These are phyloP conservation scores for Ophiostoma quercus DNA, from an alignment of 2,329 filamentous ascomycete genomes.

Conservation along the genomic window DNA sequence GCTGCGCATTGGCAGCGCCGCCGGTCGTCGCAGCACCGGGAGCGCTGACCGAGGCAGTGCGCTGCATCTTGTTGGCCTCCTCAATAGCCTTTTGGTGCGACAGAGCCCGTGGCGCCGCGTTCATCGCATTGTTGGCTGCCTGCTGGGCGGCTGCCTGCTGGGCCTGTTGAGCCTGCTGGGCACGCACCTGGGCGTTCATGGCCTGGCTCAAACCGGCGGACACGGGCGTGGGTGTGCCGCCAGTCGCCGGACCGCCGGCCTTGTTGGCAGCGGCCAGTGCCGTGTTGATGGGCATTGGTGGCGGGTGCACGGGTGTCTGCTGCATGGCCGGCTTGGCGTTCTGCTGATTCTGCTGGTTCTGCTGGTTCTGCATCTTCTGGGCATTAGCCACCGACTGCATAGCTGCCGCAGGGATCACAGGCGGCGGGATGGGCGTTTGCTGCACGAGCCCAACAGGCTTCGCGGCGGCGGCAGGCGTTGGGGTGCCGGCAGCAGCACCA, in stretches of 20 bases:
- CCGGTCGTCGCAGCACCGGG: constrained; percentile 15
- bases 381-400: constrained; percentile 23
- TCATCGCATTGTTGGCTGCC: constrained; percentile 28
- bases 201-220: constrained; percentile 31
- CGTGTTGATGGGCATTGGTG: constrained; percentile 46
- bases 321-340: constrained; percentile 27
- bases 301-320: constrained; percentile 29
- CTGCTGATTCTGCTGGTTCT: constrained; percentile 28
- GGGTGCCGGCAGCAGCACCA: neutral
- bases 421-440: constrained; percentile 28
- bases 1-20: constrained; percentile 17
- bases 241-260: constrained; percentile 32
- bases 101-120: constrained; percentile 40
- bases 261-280: constrained; percentile 39
- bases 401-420: constrained; percentile 26
- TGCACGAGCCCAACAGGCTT: constrained; percentile 24
- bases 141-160: constrained; percentile 20
- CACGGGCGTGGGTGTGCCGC: constrained; percentile 46
- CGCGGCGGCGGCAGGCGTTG: neutral
- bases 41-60: neutral
- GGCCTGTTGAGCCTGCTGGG: constrained; percentile 14
- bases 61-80: constrained; percentile 40
- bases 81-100: constrained; percentile 48
- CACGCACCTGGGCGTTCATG: constrained; percentile 2
- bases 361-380: constrained; percentile 26